Conservation (phyloP, 176 grass and related monocot species). For the Juncus effusus region DNA sequence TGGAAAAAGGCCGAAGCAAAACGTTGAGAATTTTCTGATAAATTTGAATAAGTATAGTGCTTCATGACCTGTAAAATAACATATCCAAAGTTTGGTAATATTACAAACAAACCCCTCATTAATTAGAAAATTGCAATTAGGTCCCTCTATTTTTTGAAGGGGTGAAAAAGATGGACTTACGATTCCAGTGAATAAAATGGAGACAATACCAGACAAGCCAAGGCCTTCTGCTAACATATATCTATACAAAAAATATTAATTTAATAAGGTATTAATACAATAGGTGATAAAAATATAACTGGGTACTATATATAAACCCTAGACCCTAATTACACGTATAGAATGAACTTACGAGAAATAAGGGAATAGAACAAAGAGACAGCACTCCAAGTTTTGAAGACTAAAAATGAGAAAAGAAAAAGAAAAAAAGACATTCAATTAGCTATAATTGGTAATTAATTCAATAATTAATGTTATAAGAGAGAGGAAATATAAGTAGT, state of each 20-base stretch:
- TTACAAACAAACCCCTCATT: background rate
- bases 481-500: slow-evolving; percentile 8
- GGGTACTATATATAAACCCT: no score
- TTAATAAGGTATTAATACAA: no score
- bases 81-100: slow-evolving; percentile 19
- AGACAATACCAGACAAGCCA: slow-evolving; percentile 96
- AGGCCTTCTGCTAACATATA: slow-evolving; percentile 99
- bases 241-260: slow-evolving; percentile 29
- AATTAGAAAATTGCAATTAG: background rate
- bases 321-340: no score
- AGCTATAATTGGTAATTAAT: slow-evolving; percentile 21
- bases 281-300: no score
- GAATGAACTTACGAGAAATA: slow-evolving; percentile 87
- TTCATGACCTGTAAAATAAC: slow-evolving; percentile 83
- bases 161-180: slow-evolving; percentile 44
- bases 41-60: slow-evolving; percentile 93
- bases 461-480: slow-evolving; percentile 14
- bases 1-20: slow-evolving; percentile 95
- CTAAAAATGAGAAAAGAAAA: slow-evolving; percentile 28
- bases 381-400: slow-evolving; percentile 98
- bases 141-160: background rate
- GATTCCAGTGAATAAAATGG: slow-evolving; percentile 97
- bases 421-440: slow-evolving; percentile 28
- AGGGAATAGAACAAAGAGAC: slow-evolving; percentile 97
- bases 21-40: slow-evolving; percentile 89